phyloP scores from a whole-genome alignment of 2,329 filamentous ascomycete genomes.

The Alternaria panax region DNA sequence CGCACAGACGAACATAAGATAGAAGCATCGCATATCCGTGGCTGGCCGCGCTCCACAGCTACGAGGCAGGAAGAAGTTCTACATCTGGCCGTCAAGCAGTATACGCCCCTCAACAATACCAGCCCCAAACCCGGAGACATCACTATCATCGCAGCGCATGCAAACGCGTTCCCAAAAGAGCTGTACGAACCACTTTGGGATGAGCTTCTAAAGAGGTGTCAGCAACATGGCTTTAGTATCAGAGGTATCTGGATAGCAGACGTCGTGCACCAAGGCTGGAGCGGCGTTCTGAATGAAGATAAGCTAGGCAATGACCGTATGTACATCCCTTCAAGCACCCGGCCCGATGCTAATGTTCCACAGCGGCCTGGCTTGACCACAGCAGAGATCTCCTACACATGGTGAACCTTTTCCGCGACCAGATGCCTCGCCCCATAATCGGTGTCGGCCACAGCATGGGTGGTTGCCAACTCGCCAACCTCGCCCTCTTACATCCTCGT shows the following conservation, averaged over 20 bases:
- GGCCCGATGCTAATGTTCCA: neutral
- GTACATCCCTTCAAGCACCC: slow-evolving; percentile 39
- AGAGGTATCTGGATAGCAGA: slow-evolving; percentile 90
- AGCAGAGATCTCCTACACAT: slow-evolving; percentile 83
- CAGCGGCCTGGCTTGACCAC: slow-evolving; percentile 86
- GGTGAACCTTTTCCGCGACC: slow-evolving; percentile 79
- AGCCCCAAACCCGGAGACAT: slow-evolving; percentile 75
- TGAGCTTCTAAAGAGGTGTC: slow-evolving; percentile 70
- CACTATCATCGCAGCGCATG: slow-evolving; percentile 86
- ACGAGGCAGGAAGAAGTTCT: slow-evolving; percentile 77
- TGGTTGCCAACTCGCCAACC: slow-evolving; percentile 73
- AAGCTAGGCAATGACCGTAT: slow-evolving; percentile 83
- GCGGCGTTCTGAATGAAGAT: slow-evolving; percentile 77
- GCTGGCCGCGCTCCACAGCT: slow-evolving; percentile 77
- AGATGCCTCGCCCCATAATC: slow-evolving; percentile 82
- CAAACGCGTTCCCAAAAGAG: slow-evolving; percentile 96
- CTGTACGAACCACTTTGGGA: slow-evolving; percentile 93
- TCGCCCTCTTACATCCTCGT: slow-evolving; percentile 80
- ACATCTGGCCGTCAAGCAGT: slow-evolving; percentile 83
- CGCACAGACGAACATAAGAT: slow-evolving; percentile 76
- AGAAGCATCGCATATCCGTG: slow-evolving; percentile 74
- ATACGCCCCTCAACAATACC: slow-evolving; percentile 76
- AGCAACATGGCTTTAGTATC: slow-evolving; percentile 70
- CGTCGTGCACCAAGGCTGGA: slow-evolving; percentile 83
- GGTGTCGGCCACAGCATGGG: slow-evolving; percentile 93